Base-by-base conservation (phyloP, 2,329 filamentous ascomycete genomes). In the Pestalotiopsis sp. region DNA sequence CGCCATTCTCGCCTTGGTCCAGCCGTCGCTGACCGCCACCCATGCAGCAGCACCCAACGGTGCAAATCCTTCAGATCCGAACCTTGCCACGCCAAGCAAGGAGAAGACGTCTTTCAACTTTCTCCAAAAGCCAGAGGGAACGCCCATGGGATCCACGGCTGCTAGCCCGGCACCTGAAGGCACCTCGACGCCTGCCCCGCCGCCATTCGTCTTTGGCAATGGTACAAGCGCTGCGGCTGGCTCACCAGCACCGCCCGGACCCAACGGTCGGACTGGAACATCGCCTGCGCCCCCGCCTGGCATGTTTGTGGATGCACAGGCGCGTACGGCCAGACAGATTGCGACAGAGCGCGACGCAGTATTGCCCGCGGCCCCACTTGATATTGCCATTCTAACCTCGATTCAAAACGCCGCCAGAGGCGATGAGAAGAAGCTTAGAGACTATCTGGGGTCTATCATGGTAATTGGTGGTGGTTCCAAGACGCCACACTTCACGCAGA, bases 381-480 rank as follows among this genome's bases (percentile, higher is more conserved):
- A 98, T 78, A 88, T 91, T 70, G 95, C 96, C 4, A 97, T 99
- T 74, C 86, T 98, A 69, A 94, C 92, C 17, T 94, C 91, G 62
- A 97, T 98, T 75, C 88, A 92, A 61, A 92, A 97, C 78, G 96
- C 94, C 7, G 91, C 94, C 65, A 92, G 91, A 70, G 91, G 91
- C 67, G 95, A 98, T 77, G 94, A 98, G 72, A 95, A 96, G 82
- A 97, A 97, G 80, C 89, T 95, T 70, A 91, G 93, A 65, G 96
- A 99, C 76, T 92, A 97, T 75, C 86, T 97, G 39, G 92, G 93
- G 48, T 92, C 92, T 60, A 95, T 97, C 81, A 96, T 97, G 92
- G 89, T 97, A 1, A 89, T 97, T 65, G 94, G 94, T 61, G 94
- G 94, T 38, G 94, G 93, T 2, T 90, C 92, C 71, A 93, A 96